phyloP scores from a whole-genome alignment of 2,329 filamentous ascomycete genomes.

The Pseudopyrenochaeta lycopersici region DNA sequence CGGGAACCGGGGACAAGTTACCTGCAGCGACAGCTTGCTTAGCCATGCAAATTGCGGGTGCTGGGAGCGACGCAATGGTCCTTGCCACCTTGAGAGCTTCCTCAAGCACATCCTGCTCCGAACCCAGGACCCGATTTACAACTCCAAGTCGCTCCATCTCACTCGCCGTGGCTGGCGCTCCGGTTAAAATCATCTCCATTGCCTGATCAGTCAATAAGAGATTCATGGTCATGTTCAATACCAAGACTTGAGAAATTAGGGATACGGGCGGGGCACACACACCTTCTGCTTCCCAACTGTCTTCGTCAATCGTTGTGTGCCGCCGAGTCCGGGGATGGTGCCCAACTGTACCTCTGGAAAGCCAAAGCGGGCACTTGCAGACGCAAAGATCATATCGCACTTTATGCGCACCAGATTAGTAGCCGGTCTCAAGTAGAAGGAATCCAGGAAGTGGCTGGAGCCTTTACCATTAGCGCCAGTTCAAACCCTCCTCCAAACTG shows the following conservation, averaged over 20 bases:
- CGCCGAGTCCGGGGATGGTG: slow-evolving; percentile 88
- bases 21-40: slow-evolving; percentile 57
- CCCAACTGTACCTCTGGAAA: slow-evolving; percentile 97
- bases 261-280: slow-evolving; percentile 19
- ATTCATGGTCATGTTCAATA: slow-evolving; percentile 1
- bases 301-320: slow-evolving; percentile 83
- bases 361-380: slow-evolving; percentile 83
- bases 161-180: slow-evolving; percentile 45
- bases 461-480: slow-evolving; percentile 85
- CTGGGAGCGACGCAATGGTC: slow-evolving; percentile 53
- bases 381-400: slow-evolving; percentile 87
- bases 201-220: slow-evolving; percentile 43
- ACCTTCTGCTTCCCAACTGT: slow-evolving; percentile 58
- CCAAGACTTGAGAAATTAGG: slow-evolving; percentile 10
- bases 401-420: slow-evolving; percentile 14
- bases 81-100: slow-evolving; percentile 51
- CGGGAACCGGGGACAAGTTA: slow-evolving; percentile 28
- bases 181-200: slow-evolving; percentile 57
- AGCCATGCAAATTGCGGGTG: slow-evolving; percentile 52
- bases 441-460: background rate
- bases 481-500: slow-evolving; percentile 89
- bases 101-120: slow-evolving; percentile 47
- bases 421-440: slow-evolving; percentile 46
- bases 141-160: slow-evolving; percentile 54
- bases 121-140: slow-evolving; percentile 49